Conservation (phyloP, 257 asterid genomes). For the Solanum ossicruentum region DNA sequence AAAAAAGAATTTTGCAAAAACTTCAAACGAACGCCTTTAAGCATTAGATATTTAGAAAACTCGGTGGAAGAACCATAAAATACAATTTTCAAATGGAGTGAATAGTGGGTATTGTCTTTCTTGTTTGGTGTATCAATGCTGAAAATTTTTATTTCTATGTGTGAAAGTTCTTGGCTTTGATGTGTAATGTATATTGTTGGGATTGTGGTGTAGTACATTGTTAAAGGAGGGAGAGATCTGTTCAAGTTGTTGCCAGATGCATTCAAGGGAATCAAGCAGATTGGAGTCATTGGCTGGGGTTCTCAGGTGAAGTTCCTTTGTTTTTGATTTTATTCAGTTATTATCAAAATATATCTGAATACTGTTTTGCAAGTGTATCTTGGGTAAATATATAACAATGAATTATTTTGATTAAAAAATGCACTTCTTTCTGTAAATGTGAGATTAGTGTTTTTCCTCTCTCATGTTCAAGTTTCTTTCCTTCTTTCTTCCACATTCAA, state of each 20-base stretch:
- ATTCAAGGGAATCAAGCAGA: conserved; percentile 88
- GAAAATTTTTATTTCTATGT: background rate
- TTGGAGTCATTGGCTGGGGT: conserved; percentile 99
- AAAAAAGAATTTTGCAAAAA: background rate
- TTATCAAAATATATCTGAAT: background rate
- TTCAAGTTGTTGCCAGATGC: conserved; percentile 79
- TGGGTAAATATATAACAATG: background rate
- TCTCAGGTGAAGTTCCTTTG: conserved; percentile 49
- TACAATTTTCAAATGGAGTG: background rate
- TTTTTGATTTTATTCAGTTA: background rate
- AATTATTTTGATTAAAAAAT: background rate
- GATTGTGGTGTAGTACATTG: conserved; percentile 50
- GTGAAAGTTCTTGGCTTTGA: background rate
- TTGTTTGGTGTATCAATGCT: background rate
- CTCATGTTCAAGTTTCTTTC: background rate
- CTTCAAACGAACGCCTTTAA: background rate
- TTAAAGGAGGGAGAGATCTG: conserved; percentile 91
- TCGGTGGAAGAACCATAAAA: background rate
- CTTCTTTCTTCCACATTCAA: background rate
- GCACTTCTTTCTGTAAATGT: background rate
- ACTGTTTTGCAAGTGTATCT: background rate
- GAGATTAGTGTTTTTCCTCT: background rate
- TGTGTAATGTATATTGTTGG: background rate
- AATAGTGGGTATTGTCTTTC: background rate
- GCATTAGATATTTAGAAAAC: background rate